These are phyloP conservation scores for Elymus sibiricus DNA, from an alignment of 176 grass and related monocot genomes.

Conservation along the genomic window DNA sequence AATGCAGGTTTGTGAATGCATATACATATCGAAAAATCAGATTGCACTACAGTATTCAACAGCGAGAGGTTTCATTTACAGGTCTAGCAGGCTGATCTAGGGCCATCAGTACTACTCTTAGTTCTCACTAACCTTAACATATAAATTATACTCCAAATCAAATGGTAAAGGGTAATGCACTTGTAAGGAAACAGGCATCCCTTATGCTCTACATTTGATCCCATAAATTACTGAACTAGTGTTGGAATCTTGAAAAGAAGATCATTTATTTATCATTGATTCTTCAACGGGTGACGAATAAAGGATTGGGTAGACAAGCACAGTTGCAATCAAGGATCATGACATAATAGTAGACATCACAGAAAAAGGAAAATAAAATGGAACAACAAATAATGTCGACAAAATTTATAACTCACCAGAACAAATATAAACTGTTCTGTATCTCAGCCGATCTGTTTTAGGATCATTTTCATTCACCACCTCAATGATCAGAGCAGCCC, in stretches of 20 bases:
- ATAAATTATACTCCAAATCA: background rate
- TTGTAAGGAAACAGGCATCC: background rate
- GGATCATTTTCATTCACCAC: constrained; percentile 12
- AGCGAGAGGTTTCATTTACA: too few relatives aligned
- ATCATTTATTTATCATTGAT: background rate
- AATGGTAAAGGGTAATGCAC: background rate
- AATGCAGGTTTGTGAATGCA: constrained; percentile 4
- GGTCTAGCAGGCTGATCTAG: background rate
- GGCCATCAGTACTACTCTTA: background rate
- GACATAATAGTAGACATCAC: background rate
- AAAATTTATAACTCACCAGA: constrained; percentile 18
- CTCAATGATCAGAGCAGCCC: constrained; percentile 22
- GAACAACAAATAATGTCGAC: constrained; percentile 1
- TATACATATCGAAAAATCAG: background rate
- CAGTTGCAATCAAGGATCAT: background rate
- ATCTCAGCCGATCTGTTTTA: background rate
- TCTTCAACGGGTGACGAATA: background rate
- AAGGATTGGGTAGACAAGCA: background rate
- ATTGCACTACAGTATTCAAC: constrained; percentile 13
- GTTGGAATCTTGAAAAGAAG: constrained; percentile 7
- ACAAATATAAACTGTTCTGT: constrained; percentile 30
- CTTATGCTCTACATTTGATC: background rate
- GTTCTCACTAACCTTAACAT: background rate
- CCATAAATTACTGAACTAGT: background rate
- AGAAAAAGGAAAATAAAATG: constrained; percentile 4